Percentiles rank a stretch among this genome's conserved stretches.
Conservation (phyloP, 2,329 filamentous ascomycete genomes). For the Byssoonygena ceratinophila region DNA sequence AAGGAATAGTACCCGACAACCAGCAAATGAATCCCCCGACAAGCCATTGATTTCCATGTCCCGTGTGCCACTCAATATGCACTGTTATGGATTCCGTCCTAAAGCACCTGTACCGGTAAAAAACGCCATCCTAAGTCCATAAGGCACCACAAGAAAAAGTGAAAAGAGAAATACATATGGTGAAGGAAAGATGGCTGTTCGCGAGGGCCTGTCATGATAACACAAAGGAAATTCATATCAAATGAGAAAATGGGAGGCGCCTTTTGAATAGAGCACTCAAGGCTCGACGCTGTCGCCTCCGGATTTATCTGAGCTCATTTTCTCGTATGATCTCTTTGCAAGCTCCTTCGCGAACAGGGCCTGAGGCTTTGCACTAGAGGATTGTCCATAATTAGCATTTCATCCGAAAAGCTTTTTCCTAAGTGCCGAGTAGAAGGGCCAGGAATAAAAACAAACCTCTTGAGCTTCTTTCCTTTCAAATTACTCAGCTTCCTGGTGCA, state of each 20-base stretch:
- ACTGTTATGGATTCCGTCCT: slow-evolving; percentile 1
- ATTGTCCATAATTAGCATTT: not conserved
- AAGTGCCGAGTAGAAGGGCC: too few relatives aligned
- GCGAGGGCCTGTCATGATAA: not conserved
- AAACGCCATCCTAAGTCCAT: slow-evolving; percentile 6
- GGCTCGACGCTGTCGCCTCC: not conserved
- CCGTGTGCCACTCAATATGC: not conserved
- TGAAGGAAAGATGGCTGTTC: not conserved
- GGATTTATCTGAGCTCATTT: slow-evolving; percentile 19
- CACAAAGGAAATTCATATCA: slow-evolving; percentile 2
- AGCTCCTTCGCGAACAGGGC: slow-evolving; percentile 38
- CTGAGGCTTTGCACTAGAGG: slow-evolving; percentile 34
- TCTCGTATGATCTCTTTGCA: slow-evolving; percentile 37
- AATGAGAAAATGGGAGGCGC: not conserved
- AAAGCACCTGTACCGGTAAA: not conserved
- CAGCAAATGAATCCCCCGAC: not conserved
- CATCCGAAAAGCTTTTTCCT: not conserved
- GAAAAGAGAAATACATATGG: not conserved
- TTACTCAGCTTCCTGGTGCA: slow-evolving; percentile 42
- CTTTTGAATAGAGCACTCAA: not conserved
- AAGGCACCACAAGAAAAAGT: not conserved
- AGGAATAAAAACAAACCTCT: slow-evolving; percentile 30
- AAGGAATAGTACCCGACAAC: not conserved
- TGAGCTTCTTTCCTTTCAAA: slow-evolving; percentile 41
- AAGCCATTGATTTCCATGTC: not conserved